phyloP scores from a whole-genome alignment of 108 stramenopile species.

The Conticribra guillardii region DNA sequence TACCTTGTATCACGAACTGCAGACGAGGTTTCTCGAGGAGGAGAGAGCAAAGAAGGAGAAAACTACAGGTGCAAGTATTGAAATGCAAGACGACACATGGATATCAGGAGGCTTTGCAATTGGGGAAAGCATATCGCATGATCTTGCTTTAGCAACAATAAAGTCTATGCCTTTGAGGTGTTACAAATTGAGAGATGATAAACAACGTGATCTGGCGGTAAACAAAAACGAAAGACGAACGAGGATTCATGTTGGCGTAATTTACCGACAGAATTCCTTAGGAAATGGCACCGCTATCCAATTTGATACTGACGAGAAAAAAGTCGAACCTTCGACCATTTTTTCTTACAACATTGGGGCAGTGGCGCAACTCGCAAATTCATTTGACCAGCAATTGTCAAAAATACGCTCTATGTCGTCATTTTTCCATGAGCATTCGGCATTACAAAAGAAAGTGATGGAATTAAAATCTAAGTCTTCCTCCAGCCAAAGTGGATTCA shows the following conservation, averaged over 20 bases:
- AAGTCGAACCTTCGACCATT: conserved; percentile 32
- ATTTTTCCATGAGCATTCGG: conserved; percentile 11
- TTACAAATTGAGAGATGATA: conserved; percentile 41
- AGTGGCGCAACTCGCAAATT: conserved; percentile 33
- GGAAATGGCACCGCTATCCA: background rate
- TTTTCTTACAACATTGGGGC: conserved; percentile 50
- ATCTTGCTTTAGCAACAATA: conserved; percentile 27
- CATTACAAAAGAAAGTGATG: conserved; percentile 6
- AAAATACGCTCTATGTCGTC: conserved; percentile 1
- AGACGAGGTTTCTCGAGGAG: conserved; percentile 1
- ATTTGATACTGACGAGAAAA: conserved; percentile 1
- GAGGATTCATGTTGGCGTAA: conserved; percentile 34
- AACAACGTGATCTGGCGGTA: conserved; percentile 20
- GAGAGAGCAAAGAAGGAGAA: background rate
- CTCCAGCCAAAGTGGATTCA: conserved; percentile 10
- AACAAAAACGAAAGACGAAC: conserved; percentile 32
- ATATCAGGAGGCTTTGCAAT: conserved; percentile 18
- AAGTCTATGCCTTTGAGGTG: conserved; percentile 17
- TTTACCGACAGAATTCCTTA: conserved; percentile 5
- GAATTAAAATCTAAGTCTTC: conserved; percentile 6
- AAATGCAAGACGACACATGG: conserved; percentile 23
- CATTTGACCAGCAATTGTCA: conserved; percentile 24
- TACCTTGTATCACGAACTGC: conserved; percentile 11
- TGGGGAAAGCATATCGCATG: conserved; percentile 14
- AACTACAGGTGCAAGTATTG: background rate